Evolutionary conservation across 208 protist species (phyloP).

Genomic region (Angomonas deanei): DNA sequence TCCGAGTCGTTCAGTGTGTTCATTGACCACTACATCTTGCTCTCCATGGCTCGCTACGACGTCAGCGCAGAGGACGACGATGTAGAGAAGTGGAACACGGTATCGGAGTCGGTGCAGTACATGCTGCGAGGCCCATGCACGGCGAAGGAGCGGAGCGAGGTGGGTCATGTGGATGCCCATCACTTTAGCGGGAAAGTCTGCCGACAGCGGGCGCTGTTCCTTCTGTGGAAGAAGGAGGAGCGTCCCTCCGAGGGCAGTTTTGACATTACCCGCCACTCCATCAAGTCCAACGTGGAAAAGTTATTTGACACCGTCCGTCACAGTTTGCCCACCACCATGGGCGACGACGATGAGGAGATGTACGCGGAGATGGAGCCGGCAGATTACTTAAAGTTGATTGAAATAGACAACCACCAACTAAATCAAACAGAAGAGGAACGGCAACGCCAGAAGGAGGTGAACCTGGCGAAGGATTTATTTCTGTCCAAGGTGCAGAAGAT

Average conservation of each 20-base stretch:
- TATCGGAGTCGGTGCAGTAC: slow-evolving; percentile 48
- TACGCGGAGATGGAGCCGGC: slow-evolving; percentile 14
- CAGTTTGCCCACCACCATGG: slow-evolving; percentile 48
- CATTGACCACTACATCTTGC: slow-evolving; percentile 82
- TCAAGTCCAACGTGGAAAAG: slow-evolving; percentile 23
- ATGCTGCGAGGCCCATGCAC: slow-evolving; percentile 42
- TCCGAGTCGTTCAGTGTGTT: slow-evolving; percentile 35
- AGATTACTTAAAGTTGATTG: slow-evolving; percentile 5
- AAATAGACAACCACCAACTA: neutral
- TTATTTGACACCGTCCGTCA: slow-evolving; percentile 52
- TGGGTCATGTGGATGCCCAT: slow-evolving; percentile 44
- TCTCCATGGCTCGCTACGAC: slow-evolving; percentile 73
- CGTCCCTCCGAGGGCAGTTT: slow-evolving; percentile 19
- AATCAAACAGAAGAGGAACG: slow-evolving; percentile 34
- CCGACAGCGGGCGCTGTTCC: slow-evolving; percentile 50
- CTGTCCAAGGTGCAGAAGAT: slow-evolving; percentile 68
- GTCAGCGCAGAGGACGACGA: slow-evolving; percentile 14
- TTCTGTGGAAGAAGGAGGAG: slow-evolving; percentile 37
- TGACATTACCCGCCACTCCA: slow-evolving; percentile 57
- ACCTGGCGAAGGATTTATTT: slow-evolving; percentile 61
- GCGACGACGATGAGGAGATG: slow-evolving; percentile 17
- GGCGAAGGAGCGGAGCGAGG: slow-evolving; percentile 31
- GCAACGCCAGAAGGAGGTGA: slow-evolving; percentile 32
- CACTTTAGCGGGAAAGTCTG: slow-evolving; percentile 58
- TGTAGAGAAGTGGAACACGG: slow-evolving; percentile 44